These are phyloP conservation scores for Chaetomium sp. DNA, from an alignment of 2,329 filamentous ascomycete genomes.

Conservation along the genomic window DNA sequence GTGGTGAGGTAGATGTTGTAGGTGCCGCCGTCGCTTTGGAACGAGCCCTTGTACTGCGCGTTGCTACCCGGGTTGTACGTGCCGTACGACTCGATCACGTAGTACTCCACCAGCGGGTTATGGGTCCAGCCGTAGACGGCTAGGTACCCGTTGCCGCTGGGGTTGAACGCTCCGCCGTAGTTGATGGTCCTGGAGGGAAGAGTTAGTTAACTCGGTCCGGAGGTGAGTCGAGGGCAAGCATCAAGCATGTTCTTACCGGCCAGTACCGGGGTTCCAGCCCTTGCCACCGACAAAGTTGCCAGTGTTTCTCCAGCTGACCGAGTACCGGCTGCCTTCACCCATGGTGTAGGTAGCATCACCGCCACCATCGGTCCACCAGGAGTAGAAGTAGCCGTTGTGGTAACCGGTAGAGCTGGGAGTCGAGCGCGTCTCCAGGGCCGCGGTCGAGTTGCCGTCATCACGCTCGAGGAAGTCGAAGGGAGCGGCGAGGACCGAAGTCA, in stretches of 20 bases:
- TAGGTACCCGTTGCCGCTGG: slow-evolving; percentile 42
- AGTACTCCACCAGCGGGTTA: slow-evolving; percentile 27
- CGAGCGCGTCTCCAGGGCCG: slow-evolving; percentile 22
- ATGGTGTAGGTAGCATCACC: slow-evolving; percentile 49
- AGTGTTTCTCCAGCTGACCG: slow-evolving; percentile 41
- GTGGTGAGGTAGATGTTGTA: slow-evolving; percentile 31
- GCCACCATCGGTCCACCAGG: slow-evolving; percentile 50
- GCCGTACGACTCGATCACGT: slow-evolving; percentile 33
- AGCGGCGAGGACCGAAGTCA: slow-evolving; percentile 28
- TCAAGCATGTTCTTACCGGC: slow-evolving; percentile 23
- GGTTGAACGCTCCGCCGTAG: slow-evolving; percentile 40
- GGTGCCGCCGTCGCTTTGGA: slow-evolving; percentile 28
- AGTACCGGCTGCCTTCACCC: slow-evolving; percentile 42
- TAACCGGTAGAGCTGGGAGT: slow-evolving; percentile 43
- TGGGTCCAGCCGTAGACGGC: slow-evolving; percentile 31
- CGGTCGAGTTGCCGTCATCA: slow-evolving; percentile 19
- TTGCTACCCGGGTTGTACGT: slow-evolving; percentile 33
- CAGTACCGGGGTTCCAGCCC: slow-evolving; percentile 40
- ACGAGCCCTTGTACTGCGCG: slow-evolving; percentile 26
- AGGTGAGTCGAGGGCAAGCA: too few species aligned
- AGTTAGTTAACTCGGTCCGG: not conserved
- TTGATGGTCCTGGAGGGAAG: slow-evolving; percentile 35
- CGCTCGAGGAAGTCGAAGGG: slow-evolving; percentile 30
- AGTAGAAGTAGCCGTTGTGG: slow-evolving; percentile 54
- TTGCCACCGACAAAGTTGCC: slow-evolving; percentile 44